Evolutionary conservation across 2,329 filamentous ascomycete genomes (phyloP), one percentile per base, ranked within the genome.

Genomic region (Blastomyces gilchristii): DNA sequence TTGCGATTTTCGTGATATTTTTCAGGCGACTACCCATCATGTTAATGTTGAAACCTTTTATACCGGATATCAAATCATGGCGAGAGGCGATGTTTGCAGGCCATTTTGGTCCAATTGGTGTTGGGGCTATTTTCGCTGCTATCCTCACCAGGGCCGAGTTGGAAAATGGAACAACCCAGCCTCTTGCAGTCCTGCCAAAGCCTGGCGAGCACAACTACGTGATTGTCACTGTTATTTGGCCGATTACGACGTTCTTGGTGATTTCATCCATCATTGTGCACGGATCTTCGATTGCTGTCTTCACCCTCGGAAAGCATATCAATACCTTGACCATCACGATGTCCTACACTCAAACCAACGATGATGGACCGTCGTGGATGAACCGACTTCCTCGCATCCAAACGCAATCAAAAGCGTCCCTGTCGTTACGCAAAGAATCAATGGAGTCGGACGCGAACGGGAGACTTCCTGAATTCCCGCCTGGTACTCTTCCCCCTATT

Each of bases 41-140:
- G 94, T 77, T 99, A 77, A 76, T 85, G 0, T 79, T 97, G 63
- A 97, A 97, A 73, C 93, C 94, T 0, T 66, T 97, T 6, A 97
- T 99, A 75, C 93, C 94, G 0, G 94, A 99, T 71, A 87, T 99
- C 70, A 97, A 97, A 77, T 97, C 93, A 0, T 99, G 94, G 93
- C 87, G 94, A 69, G 94, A 99, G 74, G 93, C 94, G 6, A 80
- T 97, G 0, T 99, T 99, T 73, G 94, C 94, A 18, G 94, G 94
- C 1, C 94, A 99, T 74, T 99, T 99, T 72, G 94, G 94, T 7
- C 94, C 94, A 37, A 97, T 99, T 68, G 94, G 94, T 61, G 94
- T 99, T 61, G 94, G 94, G 65, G 94, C 93, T 66, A 92, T 99
- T 64, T 99, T 99, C 68, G 88, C 96, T 58, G 91, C 91, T 25